phyloP scores from a whole-genome alignment of 208 protist genomes.

The Crithidia sp. region DNA sequence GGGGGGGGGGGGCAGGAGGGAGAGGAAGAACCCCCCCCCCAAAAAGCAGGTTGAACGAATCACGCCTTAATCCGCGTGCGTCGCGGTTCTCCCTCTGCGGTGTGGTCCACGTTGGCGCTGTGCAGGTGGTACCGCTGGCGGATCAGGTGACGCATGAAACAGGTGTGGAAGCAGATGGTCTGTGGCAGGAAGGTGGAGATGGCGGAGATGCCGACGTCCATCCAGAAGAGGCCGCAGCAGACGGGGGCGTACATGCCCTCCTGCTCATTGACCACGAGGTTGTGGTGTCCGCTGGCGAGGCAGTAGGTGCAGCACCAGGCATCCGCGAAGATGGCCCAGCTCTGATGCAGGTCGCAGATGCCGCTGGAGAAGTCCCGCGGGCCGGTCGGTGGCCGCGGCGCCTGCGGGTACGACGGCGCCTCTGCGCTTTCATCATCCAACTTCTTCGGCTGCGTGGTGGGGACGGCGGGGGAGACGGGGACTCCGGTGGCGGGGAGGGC shows the following conservation, averaged over 20 bases:
- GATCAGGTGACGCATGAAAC: constrained; percentile 20
- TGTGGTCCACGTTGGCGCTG: not conserved
- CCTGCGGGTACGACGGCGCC: not conserved
- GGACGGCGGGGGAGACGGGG: not conserved
- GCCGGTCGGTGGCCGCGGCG: not conserved
- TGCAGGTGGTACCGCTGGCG: constrained; percentile 34
- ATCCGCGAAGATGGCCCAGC: constrained; percentile 21
- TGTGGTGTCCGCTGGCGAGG: constrained; percentile 24
- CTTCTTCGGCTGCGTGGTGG: not conserved
- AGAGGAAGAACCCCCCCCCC: not conserved
- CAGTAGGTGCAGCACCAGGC: constrained; percentile 35
- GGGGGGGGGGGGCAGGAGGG: not conserved
- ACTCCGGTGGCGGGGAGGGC: not conserved
- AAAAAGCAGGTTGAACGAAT: not conserved
- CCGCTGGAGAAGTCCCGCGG: constrained; percentile 17
- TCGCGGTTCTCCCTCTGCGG: not conserved
- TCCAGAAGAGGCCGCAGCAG: constrained; percentile 24
- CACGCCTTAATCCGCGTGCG: not conserved
- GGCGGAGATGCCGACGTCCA: constrained; percentile 21
- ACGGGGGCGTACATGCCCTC: constrained; percentile 25
- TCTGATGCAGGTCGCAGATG: constrained; percentile 25
- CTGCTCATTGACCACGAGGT: constrained; percentile 17
- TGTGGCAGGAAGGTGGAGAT: not conserved
- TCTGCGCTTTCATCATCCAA: not conserved
- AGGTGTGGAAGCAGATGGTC: constrained; percentile 17